Evolutionary conservation across 1,139 yeast genomes (phyloP), one percentile per base, ranked within the genome.

Genomic region (Yamadazyma sp.): DNA sequence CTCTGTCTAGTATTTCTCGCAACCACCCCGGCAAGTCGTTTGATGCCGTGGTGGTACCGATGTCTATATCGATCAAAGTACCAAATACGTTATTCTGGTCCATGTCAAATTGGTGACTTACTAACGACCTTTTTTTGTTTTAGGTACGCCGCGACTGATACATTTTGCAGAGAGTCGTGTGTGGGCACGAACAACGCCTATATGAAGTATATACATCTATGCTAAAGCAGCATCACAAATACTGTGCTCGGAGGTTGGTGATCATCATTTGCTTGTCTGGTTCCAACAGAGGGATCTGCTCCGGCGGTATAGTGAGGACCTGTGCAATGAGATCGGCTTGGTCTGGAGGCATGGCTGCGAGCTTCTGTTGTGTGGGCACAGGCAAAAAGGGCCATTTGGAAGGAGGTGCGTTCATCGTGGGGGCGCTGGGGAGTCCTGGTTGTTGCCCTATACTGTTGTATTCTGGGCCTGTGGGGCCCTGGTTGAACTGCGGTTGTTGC

Each of bases 291-390:
- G 66, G 62, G 27, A 83, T 65, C 49, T 81, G 86, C 14, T 73
- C 80, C 1, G 74, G 75, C 0, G 82, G 67, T 44, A 84, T 60
- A 30, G 73, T 67, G 43, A 84, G 66, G 4, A 83, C 86, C 56
- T 83, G 87, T 10, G 79, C 80, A 32, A 83, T 75, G 59, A 81
- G 70, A 33, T 76, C 74, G 8, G 87, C 87, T 55, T 83, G 86
- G 33, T 75, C 75, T 22, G 74, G 73, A 5, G 75, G 69, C 50
- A 81, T 55, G 25, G 59, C 64, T 16, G 71, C 56, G 25, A 81
- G 59, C 53, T 77, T 79, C 15, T 66, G 62, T 40, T 72, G 74
- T 2, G 85, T 70, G 16, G 60, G 61, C 3, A 61, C 68, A 4
- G 83, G 78, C 32, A 80, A 62, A 16, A 65, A 62, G 1, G 76